These are phyloP conservation scores for Lepidium africanum DNA, from an alignment of 345 rosid species.

Conservation along the genomic window DNA sequence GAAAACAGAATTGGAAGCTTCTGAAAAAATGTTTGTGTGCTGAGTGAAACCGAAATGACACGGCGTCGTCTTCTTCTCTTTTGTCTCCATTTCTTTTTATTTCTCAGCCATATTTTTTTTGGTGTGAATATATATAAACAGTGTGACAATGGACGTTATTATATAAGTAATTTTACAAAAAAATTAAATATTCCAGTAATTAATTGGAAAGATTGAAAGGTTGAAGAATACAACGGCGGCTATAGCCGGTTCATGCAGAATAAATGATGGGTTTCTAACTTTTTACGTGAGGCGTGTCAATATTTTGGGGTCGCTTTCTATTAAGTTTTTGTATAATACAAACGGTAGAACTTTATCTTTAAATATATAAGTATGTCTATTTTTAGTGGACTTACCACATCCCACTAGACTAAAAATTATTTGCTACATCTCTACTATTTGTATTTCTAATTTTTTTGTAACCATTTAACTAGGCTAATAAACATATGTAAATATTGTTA, in stretches of 20 bases:
- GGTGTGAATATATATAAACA: neutral
- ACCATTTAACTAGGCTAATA: too few relatives aligned
- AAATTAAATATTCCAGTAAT: too few relatives aligned
- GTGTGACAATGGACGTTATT: neutral
- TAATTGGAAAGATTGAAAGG: neutral
- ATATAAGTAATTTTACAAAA: neutral
- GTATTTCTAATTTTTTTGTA: too few relatives aligned
- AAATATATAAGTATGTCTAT: too few relatives aligned
- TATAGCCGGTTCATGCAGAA: slow-evolving; percentile 25
- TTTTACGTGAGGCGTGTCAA: slow-evolving; percentile 25
- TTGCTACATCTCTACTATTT: too few relatives aligned
- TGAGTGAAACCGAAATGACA: slow-evolving; percentile 23
- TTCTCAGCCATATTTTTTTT: neutral
- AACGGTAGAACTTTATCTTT: too few relatives aligned
- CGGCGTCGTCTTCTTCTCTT: slow-evolving; percentile 13
- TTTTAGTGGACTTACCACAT: too few relatives aligned
- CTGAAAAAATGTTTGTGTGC: slow-evolving; percentile 5
- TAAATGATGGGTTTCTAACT: slow-evolving; percentile 9
- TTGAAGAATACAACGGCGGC: slow-evolving; percentile 9
- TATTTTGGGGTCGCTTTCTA: neutral
- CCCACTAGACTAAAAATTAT: too few relatives aligned
- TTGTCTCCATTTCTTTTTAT: slow-evolving; percentile 4
- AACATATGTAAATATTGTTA: too few relatives aligned
- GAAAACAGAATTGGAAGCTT: slow-evolving; percentile 23
- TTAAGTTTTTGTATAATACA: too few relatives aligned